These are phyloP conservation scores for Cytidiella melzeri DNA, from an alignment of 768 basidiomycete genomes.

Conservation along the genomic window DNA sequence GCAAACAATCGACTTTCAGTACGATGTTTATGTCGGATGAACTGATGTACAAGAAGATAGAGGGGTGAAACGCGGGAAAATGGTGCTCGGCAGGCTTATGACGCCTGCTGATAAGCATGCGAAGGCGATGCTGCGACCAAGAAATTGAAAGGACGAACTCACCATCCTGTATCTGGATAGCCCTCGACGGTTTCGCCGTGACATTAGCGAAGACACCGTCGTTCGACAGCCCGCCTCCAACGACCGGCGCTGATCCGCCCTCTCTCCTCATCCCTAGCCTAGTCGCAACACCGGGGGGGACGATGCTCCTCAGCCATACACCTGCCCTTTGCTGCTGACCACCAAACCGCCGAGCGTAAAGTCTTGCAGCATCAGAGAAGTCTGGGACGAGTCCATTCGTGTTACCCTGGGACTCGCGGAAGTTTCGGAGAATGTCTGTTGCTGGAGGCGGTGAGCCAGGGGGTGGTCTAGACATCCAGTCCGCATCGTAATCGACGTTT, in stretches of 20 bases:
- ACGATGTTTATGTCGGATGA: too few species aligned
- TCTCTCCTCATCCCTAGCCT: slow-evolving; percentile 34
- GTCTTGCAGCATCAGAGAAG: slow-evolving; percentile 2
- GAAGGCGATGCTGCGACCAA: background rate
- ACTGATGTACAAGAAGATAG: too few species aligned
- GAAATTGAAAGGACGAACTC: slow-evolving; percentile 15
- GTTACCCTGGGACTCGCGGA: slow-evolving; percentile 41
- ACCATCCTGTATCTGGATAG: slow-evolving; percentile 44
- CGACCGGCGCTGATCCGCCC: slow-evolving; percentile 10
- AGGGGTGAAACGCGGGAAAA: too few species aligned
- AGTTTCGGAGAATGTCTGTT: slow-evolving; percentile 33
- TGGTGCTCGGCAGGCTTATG: too few species aligned
- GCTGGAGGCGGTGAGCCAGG: slow-evolving; percentile 76
- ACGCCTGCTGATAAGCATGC: too few species aligned
- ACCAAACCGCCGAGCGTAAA: background rate
- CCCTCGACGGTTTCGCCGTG: slow-evolving; percentile 69
- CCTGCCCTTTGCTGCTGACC: slow-evolving; percentile 1
- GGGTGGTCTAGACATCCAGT: slow-evolving; percentile 42
- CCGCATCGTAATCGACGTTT: slow-evolving; percentile 43
- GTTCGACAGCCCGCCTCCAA: slow-evolving; percentile 71
- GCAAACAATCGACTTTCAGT: background rate
- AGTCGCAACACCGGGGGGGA: slow-evolving; percentile 59
- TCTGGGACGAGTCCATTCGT: slow-evolving; percentile 54
- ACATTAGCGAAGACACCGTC: slow-evolving; percentile 97
- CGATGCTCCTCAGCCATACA: slow-evolving; percentile 41